phyloP scores from a whole-genome alignment of 192 early-diverging fungal species.

The Backusella psychrophila region DNA sequence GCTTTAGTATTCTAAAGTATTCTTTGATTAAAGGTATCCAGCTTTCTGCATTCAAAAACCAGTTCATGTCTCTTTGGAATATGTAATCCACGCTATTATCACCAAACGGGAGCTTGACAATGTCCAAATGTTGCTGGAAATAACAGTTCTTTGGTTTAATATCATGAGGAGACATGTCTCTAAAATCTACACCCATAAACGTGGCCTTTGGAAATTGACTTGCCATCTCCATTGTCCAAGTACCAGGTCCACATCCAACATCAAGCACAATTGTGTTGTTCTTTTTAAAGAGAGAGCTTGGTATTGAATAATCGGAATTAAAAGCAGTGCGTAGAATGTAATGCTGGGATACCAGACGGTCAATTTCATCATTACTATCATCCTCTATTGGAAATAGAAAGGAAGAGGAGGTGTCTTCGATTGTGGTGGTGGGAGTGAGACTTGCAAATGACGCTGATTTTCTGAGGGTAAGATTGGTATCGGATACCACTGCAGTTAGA shows the following conservation, averaged over 20 bases:
- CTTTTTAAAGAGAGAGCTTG: background rate
- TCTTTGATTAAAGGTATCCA: conserved; percentile 8
- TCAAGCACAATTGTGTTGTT: conserved; percentile 29
- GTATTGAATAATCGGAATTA: background rate
- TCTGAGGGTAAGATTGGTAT: background rate
- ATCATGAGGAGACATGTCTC: background rate
- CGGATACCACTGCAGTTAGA: background rate
- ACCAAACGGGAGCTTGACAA: background rate
- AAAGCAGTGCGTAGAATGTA: background rate
- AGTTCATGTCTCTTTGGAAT: conserved; percentile 2
- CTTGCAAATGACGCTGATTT: background rate
- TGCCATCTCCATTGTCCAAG: conserved; percentile 37
- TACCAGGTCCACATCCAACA: conserved; percentile 38
- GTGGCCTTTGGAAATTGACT: background rate
- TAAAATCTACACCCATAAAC: conserved; percentile 11
- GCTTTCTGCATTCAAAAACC: background rate
- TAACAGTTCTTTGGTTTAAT: conserved; percentile 9
- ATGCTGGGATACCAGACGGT: conserved; percentile 7
- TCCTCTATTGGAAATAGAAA: background rate
- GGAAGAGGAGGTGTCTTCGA: background rate
- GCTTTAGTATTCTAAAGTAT: conserved; percentile 6
- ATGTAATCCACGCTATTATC: conserved; percentile 9
- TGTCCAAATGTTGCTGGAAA: background rate
- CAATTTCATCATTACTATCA: background rate
- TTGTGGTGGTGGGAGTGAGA: background rate